Base-by-base conservation (phyloP, 495 filamentous ascomycete species). In the Xylaria telfairii region DNA sequence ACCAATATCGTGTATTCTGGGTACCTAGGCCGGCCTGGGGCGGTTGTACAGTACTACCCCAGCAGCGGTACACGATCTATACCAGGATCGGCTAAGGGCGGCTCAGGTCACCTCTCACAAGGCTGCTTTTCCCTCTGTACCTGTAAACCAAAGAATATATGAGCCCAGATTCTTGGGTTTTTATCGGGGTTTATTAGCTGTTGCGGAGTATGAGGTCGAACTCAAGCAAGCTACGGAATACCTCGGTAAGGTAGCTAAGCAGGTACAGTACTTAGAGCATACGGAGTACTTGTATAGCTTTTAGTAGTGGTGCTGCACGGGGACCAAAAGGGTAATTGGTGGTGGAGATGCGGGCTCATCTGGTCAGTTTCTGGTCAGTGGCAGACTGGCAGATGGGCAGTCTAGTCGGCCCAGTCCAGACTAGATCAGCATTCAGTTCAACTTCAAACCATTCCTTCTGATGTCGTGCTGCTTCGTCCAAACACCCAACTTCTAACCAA, bases 271-370 rank as follows among this genome's bases (percentile, higher is more conserved):
- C 28, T 21, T 57, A n/a, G 12, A 15, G 53, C 53, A 21, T 60
- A 60, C 34, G 8, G 3, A 37, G 34, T 37, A 37, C n/a, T n/a
- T n/a, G n/a, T 30, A 64, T 64, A 47, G 19, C 8, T 10, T 47
- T 13, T 51, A 1, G 3, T 3, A 15, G 37, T 19, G 2, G 49
- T 41, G 19, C 65, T 68, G 53, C 65, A 68, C 59, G 53, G 28
- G 34, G 37, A 68, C 65, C 41, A 57, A 68, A 68, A 46, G 51
- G 41, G 65, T 41, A 68, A 68, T 10, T 30, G 24, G 9, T 12
- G 12, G 65, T 68, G 65, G 65, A 47, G 65, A 69, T 69, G 41
- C 32, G 34, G 67, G 56, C 28, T 60, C 54, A 46, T 47, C 51
- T 42, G 37, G 59, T 42, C 37, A 42, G n/a, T 62, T 41, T 42